Evolutionary conservation across 441 rosid genomes (phyloP), one percentile per base, ranked within the genome.

Genomic region (Flueggea neowawraea): DNA sequence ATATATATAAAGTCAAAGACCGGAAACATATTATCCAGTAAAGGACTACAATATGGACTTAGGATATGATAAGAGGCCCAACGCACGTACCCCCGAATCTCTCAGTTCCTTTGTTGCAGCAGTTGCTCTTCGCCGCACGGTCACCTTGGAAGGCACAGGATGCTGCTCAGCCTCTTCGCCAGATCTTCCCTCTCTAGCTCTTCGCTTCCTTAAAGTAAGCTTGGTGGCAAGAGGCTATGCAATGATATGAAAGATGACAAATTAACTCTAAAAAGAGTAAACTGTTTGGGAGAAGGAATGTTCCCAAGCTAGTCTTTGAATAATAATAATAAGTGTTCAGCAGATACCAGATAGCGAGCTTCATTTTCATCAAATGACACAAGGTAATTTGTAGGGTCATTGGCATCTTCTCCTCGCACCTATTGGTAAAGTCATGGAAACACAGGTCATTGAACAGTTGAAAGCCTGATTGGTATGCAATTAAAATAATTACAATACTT

Each of bases 171-270:
- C 72, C 70, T 95, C 99, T 28, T 94, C 97, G 10, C 78, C 76
- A 13, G 90, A 72, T 75, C 92, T 88, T 73, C 96, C 97, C 72
- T 89, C 99, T 52, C 75, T 76, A 45, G 97, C 87, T 77, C 95
- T 87, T 82, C 82, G 89, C 78, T 85, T 95, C 66, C 84, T 85
- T 69, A 95, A 69, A 68, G 59, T 86, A 58, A 95, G 83, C 77
- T 80, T 89, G 54, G 91, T 88, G 15, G 96, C 93, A 74, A 86
- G 92, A 62, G 99, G 96, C 99, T 94, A 82, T 71, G 76, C 53
- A 51, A 62, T 16, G 44, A 65, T n/a, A 48, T 36, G 32, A 53
- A 55, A 56, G 2, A 14, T 15, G 41, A 36, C 41, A 36, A 36
- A 36, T 36, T 8, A 36, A 36, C 41, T 5, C 41, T 3, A 36